Conservation (phyloP, 495 filamentous ascomycete genomes). For the Tuber indicum region DNA sequence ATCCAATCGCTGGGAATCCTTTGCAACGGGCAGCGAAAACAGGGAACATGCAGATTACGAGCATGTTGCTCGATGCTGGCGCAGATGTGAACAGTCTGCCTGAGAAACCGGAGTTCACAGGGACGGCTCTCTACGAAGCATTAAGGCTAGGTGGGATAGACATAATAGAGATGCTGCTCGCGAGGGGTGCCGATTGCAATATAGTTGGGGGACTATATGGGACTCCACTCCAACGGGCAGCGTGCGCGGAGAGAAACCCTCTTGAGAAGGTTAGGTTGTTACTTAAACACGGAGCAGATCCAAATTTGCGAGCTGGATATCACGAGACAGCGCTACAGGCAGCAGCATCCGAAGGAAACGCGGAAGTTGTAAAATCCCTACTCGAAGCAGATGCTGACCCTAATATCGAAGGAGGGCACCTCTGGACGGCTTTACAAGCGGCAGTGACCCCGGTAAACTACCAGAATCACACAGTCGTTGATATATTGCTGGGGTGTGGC, state of each 20-base stretch:
- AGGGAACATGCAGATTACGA: slow-evolving; percentile 5
- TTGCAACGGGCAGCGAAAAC: background rate
- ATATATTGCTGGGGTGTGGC: background rate
- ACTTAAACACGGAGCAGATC: slow-evolving; percentile 38
- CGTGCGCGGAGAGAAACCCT: background rate
- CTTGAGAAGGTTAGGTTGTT: slow-evolving; percentile 32
- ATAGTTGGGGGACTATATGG: slow-evolving; percentile 19
- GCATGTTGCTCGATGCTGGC: background rate
- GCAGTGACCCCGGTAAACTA: slow-evolving; percentile 10
- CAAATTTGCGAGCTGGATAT: slow-evolving; percentile 30
- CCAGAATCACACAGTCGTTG: background rate
- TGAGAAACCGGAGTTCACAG: background rate
- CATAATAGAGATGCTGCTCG: slow-evolving; percentile 26
- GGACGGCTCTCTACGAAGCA: slow-evolving; percentile 7
- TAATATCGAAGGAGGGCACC: slow-evolving; percentile 4
- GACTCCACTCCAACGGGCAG: slow-evolving; percentile 41
- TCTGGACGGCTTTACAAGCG: slow-evolving; percentile 27
- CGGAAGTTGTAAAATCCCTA: slow-evolving; percentile 13
- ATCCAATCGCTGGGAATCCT: background rate
- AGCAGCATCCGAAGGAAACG: slow-evolving; percentile 19
- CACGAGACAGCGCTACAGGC: slow-evolving; percentile 41
- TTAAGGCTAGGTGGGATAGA: background rate
- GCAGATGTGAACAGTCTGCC: slow-evolving; percentile 9
- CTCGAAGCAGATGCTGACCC: slow-evolving; percentile 22
- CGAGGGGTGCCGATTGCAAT: slow-evolving; percentile 25